A percentile compares a stretch with the other conserved stretches of the same genome.
Conservation (phyloP, 345 rosid species). For the Cochlearia excelsa region DNA sequence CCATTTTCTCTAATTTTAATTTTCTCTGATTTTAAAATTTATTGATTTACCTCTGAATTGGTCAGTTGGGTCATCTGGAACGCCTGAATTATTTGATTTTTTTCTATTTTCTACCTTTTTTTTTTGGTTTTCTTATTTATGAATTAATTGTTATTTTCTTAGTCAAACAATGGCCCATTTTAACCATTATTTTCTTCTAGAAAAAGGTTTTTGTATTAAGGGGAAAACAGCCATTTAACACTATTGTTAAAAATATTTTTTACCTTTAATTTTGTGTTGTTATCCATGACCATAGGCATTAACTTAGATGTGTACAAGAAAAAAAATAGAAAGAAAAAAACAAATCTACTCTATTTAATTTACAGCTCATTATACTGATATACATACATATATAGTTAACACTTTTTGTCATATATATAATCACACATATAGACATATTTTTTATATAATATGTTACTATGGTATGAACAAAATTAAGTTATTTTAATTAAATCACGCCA, state of each 20-base stretch:
- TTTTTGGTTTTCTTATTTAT: slow-evolving; percentile 21
- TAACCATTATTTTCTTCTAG: slow-evolving; percentile 23
- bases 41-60: slow-evolving; percentile 41
- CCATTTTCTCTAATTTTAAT: not conserved
- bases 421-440: slow-evolving; percentile 8
- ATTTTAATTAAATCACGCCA: slow-evolving; percentile 5
- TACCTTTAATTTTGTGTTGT: slow-evolving; percentile 3
- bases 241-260: not conserved
- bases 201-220: slow-evolving; percentile 19
- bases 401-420: not conserved
- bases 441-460: not conserved
- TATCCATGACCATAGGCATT: slow-evolving; percentile 32
- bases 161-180: slow-evolving; percentile 30
- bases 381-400: not conserved
- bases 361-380: slow-evolving; percentile 23
- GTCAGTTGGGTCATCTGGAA: slow-evolving; percentile 64
- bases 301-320: slow-evolving; percentile 23
- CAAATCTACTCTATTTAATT: not conserved
- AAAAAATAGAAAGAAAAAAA: slow-evolving; percentile 12
- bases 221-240: slow-evolving; percentile 21
- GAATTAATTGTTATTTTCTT: slow-evolving; percentile 17
- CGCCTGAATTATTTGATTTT: slow-evolving; percentile 57
- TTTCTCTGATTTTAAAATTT: slow-evolving; percentile 20
- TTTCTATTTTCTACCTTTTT: slow-evolving; percentile 11
- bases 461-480: not conserved